Evolutionary conservation across 371 early-diverging fungal species (phyloP).

Genomic region (Capillidium heterosporum): DNA sequence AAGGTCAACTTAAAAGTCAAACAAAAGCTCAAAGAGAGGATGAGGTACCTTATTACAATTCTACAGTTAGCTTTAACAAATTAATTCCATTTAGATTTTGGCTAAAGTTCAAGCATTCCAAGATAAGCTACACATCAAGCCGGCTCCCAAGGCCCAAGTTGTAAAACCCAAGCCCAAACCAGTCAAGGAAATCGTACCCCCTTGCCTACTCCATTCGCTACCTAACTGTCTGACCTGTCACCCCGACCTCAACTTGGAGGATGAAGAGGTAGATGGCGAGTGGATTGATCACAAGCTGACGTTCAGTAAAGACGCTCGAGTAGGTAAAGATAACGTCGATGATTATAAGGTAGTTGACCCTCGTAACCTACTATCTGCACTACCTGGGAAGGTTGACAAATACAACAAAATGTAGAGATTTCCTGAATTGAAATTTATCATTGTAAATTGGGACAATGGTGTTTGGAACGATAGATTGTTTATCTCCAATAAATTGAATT

Average conservation of each 20-base stretch:
- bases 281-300: constrained; percentile 54
- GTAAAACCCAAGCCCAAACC: constrained; percentile 12
- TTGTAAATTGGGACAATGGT: too few species aligned
- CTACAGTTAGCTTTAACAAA: neutral
- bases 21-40: neutral
- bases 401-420: too few species aligned
- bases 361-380: too few species aligned
- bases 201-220: constrained; percentile 38
- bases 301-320: constrained; percentile 39
- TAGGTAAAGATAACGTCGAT: constrained; percentile 37
- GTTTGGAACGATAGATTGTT: too few species aligned
- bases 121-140: neutral
- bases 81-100: neutral
- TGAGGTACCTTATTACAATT: neutral
- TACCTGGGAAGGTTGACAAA: too few species aligned
- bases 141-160: constrained; percentile 8
- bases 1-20: neutral
- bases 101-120: constrained; percentile 1
- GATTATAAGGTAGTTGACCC: constrained; percentile 67
- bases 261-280: constrained; percentile 16
- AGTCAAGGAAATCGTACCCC: constrained; percentile 15
- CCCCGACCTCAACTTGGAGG: neutral
- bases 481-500: too few species aligned
- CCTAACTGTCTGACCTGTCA: constrained; percentile 45
- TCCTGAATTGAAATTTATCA: too few species aligned